Percentiles rank a stretch among this genome's conserved stretches.
These are phyloP conservation scores for Jatropha podagrica DNA, from an alignment of 441 rosid genomes.

Conservation along the genomic window DNA sequence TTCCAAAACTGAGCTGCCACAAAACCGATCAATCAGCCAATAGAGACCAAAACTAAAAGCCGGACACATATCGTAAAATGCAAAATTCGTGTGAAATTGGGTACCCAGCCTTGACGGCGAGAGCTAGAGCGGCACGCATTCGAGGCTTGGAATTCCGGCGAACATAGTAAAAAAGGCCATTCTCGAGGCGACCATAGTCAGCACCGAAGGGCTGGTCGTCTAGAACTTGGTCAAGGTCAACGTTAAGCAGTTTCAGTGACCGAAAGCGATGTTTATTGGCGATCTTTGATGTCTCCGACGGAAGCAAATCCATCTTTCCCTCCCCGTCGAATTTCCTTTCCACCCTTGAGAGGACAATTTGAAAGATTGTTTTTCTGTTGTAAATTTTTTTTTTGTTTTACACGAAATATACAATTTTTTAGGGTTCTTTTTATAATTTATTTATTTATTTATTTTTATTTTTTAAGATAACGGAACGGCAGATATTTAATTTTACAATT, in stretches of 20 bases:
- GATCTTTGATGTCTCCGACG: slow-evolving; percentile 57
- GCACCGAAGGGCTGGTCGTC: slow-evolving; percentile 70
- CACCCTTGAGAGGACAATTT: background rate
- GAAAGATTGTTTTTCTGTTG: background rate
- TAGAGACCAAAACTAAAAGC: background rate
- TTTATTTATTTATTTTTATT: background rate
- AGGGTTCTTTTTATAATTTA: background rate
- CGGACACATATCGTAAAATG: background rate
- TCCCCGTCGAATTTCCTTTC: background rate
- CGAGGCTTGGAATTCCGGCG: slow-evolving; percentile 84
- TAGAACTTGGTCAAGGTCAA: slow-evolving; percentile 54
- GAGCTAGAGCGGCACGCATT: slow-evolving; percentile 93
- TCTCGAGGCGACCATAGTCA: slow-evolving; percentile 72
- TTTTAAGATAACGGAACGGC: background rate
- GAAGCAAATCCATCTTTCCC: slow-evolving; percentile 64
- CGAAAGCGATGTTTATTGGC: slow-evolving; percentile 75
- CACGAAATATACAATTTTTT: background rate
- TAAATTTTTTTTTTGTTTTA: background rate
- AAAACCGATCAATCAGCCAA: slow-evolving; percentile 21
- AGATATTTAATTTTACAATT: background rate
- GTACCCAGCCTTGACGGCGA: slow-evolving; percentile 88
- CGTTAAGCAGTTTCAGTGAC: slow-evolving; percentile 69
- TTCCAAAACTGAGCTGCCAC: slow-evolving; percentile 97
- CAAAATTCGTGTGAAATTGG: background rate
- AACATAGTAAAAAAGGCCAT: slow-evolving; percentile 87